Evolutionary conservation across 2,329 filamentous ascomycete genomes (phyloP), one percentile per base, ranked within the genome.

Genomic region (Orbilia oligospora): DNA sequence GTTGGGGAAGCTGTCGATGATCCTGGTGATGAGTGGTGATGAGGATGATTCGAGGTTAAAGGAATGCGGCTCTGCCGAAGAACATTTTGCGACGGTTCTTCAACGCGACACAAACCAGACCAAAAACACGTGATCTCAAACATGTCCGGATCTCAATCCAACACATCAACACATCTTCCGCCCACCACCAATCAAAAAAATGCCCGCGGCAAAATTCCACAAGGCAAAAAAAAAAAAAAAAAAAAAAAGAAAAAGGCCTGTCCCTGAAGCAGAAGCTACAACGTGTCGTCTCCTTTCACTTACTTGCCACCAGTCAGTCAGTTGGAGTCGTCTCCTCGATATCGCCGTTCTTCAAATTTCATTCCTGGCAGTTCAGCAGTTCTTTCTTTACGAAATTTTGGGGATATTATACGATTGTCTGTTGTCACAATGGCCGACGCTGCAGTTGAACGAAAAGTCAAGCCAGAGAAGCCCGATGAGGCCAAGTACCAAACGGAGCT

Each of bases 391-490:
- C 48, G 14, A 64, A 10, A 30, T 41, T 30, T 22, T 16, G 64
- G 81, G 71, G 24, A 79, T 76, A 33, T 76, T 82, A 46, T 76
- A 78, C 55, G n/a, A 73, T 46, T 18, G 78, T 80, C 33, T 69
- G 81, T 83, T 30, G 61, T 79, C 38, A 84, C 86, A 80, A 85
- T 84, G 81, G 85, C 85, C 71, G 84, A 86, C 44, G 56, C 44
- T 38, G 75, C 27, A 14, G 55, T 58, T 46, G 75, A 79, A 80
- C 83, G 84, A 76, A 85, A 85, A 80, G 84, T 86, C 83, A 93
- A 91, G 86, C 94, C 94, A 68, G 89, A 92, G 86, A 93, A 92
- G 88, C 96, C 96, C 56, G 93, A 97, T 85, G 92, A 96, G 87
- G 91, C 91, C 81, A 87, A 88, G 82, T 99, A 91, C 88, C 94